Evolutionary conservation across 805 yeast genomes (phyloP).

Genomic region (Yarrowia sp.): DNA sequence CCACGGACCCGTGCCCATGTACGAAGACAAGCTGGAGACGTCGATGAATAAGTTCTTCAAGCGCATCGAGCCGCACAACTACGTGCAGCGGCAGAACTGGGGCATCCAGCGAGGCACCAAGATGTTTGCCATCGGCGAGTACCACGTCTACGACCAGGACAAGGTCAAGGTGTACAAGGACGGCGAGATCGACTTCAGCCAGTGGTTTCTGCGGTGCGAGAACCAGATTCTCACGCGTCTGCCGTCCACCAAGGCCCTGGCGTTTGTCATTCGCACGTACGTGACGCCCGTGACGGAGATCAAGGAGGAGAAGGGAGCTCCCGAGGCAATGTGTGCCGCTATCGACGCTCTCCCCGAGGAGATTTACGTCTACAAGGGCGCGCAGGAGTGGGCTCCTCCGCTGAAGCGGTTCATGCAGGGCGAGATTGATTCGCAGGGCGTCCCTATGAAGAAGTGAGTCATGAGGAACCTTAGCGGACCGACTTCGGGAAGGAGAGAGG

Average conservation of each 20-base stretch:
- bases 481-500: too few relatives aligned
- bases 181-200: slow-evolving; percentile 44
- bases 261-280: slow-evolving; percentile 58
- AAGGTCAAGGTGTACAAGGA: slow-evolving; percentile 42
- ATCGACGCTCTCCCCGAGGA: slow-evolving; percentile 60
- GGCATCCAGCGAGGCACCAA: slow-evolving; percentile 60
- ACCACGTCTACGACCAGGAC: slow-evolving; percentile 44
- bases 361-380: slow-evolving; percentile 60
- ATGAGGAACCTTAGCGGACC: too few relatives aligned
- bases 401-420: slow-evolving; percentile 36
- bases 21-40: slow-evolving; percentile 51
- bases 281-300: slow-evolving; percentile 51
- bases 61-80: slow-evolving; percentile 51
- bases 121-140: slow-evolving; percentile 48
- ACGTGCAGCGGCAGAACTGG: slow-evolving; percentile 69
- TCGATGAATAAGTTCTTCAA: slow-evolving; percentile 69
- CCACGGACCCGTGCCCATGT: slow-evolving; percentile 73
- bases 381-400: slow-evolving; percentile 69
- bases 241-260: slow-evolving; percentile 47
- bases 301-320: slow-evolving; percentile 45
- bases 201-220: slow-evolving; percentile 58
- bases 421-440: neutral
- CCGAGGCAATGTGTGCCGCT: slow-evolving; percentile 58
- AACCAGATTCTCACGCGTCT: slow-evolving; percentile 56
- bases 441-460: neutral